Percentiles rank a stretch among this genome's conserved stretches.
Evolutionary conservation across 257 asterid genomes (phyloP).

Genomic region (Solanum pimpinellifolium): DNA sequence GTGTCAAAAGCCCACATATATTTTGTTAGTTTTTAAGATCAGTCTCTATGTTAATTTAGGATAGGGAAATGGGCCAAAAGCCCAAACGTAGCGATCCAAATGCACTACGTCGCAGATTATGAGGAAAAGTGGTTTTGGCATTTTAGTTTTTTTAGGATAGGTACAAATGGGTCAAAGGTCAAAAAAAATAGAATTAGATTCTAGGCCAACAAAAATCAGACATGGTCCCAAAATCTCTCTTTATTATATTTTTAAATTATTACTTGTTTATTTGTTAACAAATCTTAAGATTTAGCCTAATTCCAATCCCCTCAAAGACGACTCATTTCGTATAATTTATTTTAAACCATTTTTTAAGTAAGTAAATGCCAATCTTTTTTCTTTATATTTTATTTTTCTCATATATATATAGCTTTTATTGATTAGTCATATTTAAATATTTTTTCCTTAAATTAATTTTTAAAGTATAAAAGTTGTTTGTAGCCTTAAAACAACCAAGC

Average conservation of each 20-base stretch:
- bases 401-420: too few relatives aligned
- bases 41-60: not conserved
- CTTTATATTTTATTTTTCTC: not conserved
- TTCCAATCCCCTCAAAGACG: not conserved
- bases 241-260: too few relatives aligned
- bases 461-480: not conserved
- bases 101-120: not conserved
- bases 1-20: not conserved
- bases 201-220: too few relatives aligned
- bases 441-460: not conserved
- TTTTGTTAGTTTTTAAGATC: not conserved
- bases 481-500: not conserved
- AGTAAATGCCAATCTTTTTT: not conserved
- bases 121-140: too few relatives aligned
- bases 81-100: not conserved
- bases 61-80: not conserved
- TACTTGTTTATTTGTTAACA: not conserved
- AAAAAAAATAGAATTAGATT: too few relatives aligned
- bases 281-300: not conserved
- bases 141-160: too few relatives aligned
- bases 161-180: not conserved
- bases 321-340: not conserved
- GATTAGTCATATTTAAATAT: too few relatives aligned
- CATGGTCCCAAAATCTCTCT: not conserved
- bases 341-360: not conserved